These are phyloP conservation scores for Aegle marmelos DNA, from an alignment of 345 rosid genomes.

Conservation along the genomic window DNA sequence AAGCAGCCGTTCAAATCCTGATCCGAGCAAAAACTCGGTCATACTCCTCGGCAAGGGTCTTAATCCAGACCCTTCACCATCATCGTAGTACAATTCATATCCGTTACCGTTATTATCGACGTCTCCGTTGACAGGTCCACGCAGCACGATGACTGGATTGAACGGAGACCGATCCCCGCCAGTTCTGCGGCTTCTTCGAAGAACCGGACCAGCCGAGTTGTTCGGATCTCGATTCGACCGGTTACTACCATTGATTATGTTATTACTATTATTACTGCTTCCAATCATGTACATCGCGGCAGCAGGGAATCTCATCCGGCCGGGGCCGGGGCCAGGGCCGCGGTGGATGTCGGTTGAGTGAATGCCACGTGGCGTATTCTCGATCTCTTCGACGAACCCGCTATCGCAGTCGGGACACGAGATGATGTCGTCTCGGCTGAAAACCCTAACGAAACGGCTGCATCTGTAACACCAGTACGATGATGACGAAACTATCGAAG, in stretches of 20 bases:
- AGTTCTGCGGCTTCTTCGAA: slow-evolving; percentile 38
- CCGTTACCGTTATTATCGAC: slow-evolving; percentile 26
- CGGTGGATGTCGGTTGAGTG: slow-evolving; percentile 29
- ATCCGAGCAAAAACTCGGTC: slow-evolving; percentile 83
- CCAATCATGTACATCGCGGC: slow-evolving; percentile 44
- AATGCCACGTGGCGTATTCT: slow-evolving; percentile 33
- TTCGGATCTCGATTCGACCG: not conserved
- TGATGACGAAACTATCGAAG: slow-evolving; percentile 36
- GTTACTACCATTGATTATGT: too few species aligned
- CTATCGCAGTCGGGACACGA: slow-evolving; percentile 78
- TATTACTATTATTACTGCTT: not conserved
- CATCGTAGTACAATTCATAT: slow-evolving; percentile 79
- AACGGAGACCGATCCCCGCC: slow-evolving; percentile 66
- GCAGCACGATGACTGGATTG: slow-evolving; percentile 80
- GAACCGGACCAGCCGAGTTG: slow-evolving; percentile 12
- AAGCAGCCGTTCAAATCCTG: slow-evolving; percentile 76
- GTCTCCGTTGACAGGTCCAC: slow-evolving; percentile 45
- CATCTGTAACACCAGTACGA: slow-evolving; percentile 92
- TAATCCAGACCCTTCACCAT: slow-evolving; percentile 76
- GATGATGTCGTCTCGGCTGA: slow-evolving; percentile 36
- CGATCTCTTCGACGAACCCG: slow-evolving; percentile 77
- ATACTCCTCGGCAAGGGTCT: slow-evolving; percentile 76
- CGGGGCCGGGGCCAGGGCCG: not conserved
- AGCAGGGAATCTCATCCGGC: slow-evolving; percentile 33
- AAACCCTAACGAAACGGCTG: slow-evolving; percentile 57